Conservation (phyloP, 2,329 filamentous ascomycete genomes). For the Fusarium sp. region DNA sequence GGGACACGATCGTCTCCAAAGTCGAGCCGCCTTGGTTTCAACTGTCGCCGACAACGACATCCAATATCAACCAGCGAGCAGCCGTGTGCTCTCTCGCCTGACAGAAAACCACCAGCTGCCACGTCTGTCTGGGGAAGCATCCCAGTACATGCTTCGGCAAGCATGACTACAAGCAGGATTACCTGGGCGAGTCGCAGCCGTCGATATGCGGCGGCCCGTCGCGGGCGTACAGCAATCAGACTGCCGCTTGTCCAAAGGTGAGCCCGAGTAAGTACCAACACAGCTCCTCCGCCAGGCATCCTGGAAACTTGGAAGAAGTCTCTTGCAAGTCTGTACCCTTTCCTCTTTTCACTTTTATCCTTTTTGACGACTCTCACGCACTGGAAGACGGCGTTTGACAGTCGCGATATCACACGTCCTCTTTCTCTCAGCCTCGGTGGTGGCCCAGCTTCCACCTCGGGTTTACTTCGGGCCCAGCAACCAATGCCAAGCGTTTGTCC, state of each 20-base stretch:
- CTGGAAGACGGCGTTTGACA: conserved; percentile 12
- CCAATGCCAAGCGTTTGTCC: conserved; percentile 25
- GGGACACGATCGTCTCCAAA: conserved; percentile 42
- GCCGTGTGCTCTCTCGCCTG: conserved; percentile 16
- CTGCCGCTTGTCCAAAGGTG: conserved; percentile 17
- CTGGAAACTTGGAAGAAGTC: conserved; percentile 39
- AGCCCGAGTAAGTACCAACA: conserved; percentile 35
- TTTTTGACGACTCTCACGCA: conserved; percentile 1
- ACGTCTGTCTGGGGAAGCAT: background rate
- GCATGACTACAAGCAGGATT: conserved; percentile 9
- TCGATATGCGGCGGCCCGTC: conserved; percentile 34
- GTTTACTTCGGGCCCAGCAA: conserved; percentile 40
- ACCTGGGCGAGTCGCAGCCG: conserved; percentile 9
- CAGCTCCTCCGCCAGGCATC: conserved; percentile 22
- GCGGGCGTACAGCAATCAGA: conserved; percentile 32
- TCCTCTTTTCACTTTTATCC: background rate
- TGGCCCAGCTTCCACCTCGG: conserved; percentile 39
- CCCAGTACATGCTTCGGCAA: background rate
- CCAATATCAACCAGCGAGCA: conserved; percentile 27
- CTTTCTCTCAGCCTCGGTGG: conserved; percentile 34
- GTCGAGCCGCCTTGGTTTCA: conserved; percentile 38
- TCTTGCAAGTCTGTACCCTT: conserved; percentile 10
- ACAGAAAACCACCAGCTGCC: conserved; percentile 28
- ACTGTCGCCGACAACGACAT: conserved; percentile 40
- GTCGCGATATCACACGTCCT: conserved; percentile 20